Base-by-base conservation (phyloP, 2,329 filamentous ascomycete genomes). In the Xylariomycetidae sp. region DNA sequence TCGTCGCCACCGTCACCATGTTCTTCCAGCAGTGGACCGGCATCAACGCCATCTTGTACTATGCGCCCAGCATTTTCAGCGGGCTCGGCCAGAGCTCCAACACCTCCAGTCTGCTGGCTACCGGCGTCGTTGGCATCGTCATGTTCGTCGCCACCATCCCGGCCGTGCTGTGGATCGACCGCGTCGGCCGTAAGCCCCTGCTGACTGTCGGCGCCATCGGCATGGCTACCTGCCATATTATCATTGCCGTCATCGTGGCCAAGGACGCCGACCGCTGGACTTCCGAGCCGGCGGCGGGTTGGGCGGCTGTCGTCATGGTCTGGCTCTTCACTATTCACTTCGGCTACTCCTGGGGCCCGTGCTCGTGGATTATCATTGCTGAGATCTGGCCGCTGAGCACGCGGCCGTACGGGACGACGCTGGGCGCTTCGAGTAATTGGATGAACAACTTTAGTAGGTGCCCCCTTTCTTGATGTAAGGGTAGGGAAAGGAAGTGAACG, bases 321-420 rank as follows among this genome's bases (percentile, higher is more conserved):
- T 87, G 82, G 82, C 65, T 88, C 0, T 87, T 84, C 43, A 76
- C 85, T 18, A 64, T 85, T 19, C 74, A 83, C 56, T 88, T 88
- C 49, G 84, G 79, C 19, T 86, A 85, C 53, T 78, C 72, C 0
- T 88, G 82, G 82, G 80, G 82, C 0, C 82, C 82, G 3, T 81
- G 76, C 47, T 73, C 78, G 0, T 87, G 83, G 83, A 83, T 85
- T 39, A 68, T 88, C 35, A 72, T 85, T 1, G 74, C 80, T 2
- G 83, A 87, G 58, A 76, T 88, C 25, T 88, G 79, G 77, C 83
- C 82, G 0, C 59, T 86, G 5, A 79, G 73, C 37, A 77, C 76
- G 8, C 71, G 82, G 2, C 73, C 83, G 1, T 84, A 86, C 39
- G 83, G 82, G 25, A 80, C 83, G 10, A 70, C 82, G 0, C 62